Conservation (phyloP, 1,284 basidiomycete species). For the Paramarasmius palmivorus region DNA sequence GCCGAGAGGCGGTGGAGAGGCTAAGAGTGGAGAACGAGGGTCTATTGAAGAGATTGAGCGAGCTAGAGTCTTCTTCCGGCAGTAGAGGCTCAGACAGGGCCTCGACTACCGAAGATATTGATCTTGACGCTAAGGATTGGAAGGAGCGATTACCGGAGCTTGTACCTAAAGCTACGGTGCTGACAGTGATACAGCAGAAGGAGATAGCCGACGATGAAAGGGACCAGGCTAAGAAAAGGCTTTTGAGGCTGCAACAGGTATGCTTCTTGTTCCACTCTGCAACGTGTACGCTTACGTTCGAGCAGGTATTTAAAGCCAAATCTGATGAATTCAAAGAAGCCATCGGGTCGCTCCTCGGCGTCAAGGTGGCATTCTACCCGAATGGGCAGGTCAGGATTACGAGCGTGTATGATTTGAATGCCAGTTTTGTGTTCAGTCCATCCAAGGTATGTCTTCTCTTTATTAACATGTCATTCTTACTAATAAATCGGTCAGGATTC, state of each 20-base stretch:
- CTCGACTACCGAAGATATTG: conserved; percentile 13
- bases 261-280: conserved; percentile 8
- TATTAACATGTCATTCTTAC: no score
- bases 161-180: conserved; percentile 71
- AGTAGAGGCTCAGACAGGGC: no score
- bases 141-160: conserved; percentile 32
- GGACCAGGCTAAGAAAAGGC: conserved; percentile 74
- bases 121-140: conserved; percentile 13
- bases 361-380: conserved; percentile 82
- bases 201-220: conserved; percentile 57
- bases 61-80: no score
- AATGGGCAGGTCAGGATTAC: conserved; percentile 85
- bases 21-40: conserved; percentile 77
- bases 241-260: conserved; percentile 73
- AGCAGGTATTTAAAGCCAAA: conserved; percentile 70
- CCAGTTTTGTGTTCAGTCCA: conserved; percentile 74
- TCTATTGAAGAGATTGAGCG: conserved; percentile 56
- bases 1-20: conserved; percentile 66
- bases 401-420: conserved; percentile 72
- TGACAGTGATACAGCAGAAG: conserved; percentile 64
- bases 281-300: background rate
- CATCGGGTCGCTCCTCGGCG: conserved; percentile 78
- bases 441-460: conserved; percentile 20
- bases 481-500: background rate
- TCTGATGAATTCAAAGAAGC: conserved; percentile 81